Evolutionary conservation across 2,329 filamentous ascomycete genomes (phyloP), one percentile per base, ranked within the genome.

Genomic region (Pochonia chlamydosporia): DNA sequence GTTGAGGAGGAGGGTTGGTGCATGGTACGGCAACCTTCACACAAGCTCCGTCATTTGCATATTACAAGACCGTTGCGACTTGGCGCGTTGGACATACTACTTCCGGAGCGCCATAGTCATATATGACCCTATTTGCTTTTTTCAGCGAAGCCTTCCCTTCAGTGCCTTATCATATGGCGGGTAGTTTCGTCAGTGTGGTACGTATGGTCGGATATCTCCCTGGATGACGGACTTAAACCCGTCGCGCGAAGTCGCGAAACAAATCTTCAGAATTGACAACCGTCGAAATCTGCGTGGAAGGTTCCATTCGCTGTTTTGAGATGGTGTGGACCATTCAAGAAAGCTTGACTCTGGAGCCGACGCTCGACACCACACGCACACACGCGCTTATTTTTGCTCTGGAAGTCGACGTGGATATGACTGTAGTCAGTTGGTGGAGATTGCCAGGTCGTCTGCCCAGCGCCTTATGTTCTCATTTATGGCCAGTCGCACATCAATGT

Each of bases 381-480:
- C 28, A 21, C 45, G 50, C 48, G 50, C 46, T 49, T 53, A 46
- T 49, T 52, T 39, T 28, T 35, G 40, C 43, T 21, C 24, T 40
- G 31, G 40, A 23, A 18, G 36, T 26, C 36, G 46, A 44, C 33
- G 37, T 30, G 43, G 44, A 46, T 47, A 47, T 35, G 39, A 41
- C 45, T 37, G 30, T 30, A 50, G 28, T 16, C 33, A 50, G 28
- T 16, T 26, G 37, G 54, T 54, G 54, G 56, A 56, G 48, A 54
- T 54, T 54, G 49, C 45, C 48, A 45, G 52, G 36, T 43, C n/a
- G n/a, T 31, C 24, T 44, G 26, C 37, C 41, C 44, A 46, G 44
- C 43, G 51, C 43, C 41, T 36, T 41, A 39, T 42, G 36, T 35
- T 40, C 30, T 28, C 39, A 39, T 30, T 23, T 36, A 40, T 24